These are phyloP conservation scores for Bondarzewia mesenterica DNA, from an alignment of 1,284 basidiomycete species.

Conservation along the genomic window DNA sequence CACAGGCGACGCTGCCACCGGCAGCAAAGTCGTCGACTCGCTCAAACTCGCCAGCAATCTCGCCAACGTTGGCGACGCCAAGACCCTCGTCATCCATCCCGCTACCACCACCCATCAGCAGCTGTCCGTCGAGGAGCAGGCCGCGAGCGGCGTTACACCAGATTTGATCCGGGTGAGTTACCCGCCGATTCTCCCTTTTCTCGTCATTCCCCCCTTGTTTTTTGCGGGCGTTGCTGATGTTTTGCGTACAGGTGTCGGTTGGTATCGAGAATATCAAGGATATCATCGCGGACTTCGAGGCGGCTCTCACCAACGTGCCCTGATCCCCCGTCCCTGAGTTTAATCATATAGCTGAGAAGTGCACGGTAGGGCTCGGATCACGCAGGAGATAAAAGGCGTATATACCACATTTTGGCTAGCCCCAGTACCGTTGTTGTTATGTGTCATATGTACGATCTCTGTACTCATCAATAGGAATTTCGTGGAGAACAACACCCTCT, in stretches of 20 bases:
- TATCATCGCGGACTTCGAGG: constrained; percentile 81
- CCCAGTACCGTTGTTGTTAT: background rate
- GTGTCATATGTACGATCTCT: background rate
- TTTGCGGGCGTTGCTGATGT: background rate
- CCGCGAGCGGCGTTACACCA: constrained; percentile 66
- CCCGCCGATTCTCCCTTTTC: background rate
- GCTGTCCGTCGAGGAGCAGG: constrained; percentile 61
- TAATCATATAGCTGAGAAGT: no score
- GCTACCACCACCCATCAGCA: constrained; percentile 82
- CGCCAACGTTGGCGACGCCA: constrained; percentile 77
- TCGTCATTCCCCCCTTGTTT: background rate
- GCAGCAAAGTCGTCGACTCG: constrained; percentile 65
- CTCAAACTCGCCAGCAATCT: constrained; percentile 71
- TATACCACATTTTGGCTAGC: background rate
- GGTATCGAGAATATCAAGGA: constrained; percentile 85
- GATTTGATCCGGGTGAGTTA: constrained; percentile 70
- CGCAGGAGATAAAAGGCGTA: background rate
- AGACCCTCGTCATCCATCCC: constrained; percentile 81
- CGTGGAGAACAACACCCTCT: background rate
- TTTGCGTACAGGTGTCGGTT: constrained; percentile 45
- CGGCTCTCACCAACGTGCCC: constrained; percentile 34
- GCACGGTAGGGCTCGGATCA: no score
- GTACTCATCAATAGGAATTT: background rate
- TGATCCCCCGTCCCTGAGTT: no score
- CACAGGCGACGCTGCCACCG: constrained; percentile 51